Conservation (phyloP, 177 flowering plant species). For the Vitis hybrid region DNA sequence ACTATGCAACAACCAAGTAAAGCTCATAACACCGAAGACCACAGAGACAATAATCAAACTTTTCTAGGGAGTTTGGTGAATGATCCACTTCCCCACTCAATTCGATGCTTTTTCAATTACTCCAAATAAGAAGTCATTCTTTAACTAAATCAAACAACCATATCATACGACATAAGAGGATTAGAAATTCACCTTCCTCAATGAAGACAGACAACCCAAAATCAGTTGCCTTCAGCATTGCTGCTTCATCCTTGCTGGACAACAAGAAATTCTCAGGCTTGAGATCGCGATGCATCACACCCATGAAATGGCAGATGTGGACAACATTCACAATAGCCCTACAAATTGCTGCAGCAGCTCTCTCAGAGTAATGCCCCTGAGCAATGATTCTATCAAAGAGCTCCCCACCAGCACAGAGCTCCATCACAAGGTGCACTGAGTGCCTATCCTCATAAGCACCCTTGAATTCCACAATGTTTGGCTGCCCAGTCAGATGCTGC, state of each 20-base stretch:
- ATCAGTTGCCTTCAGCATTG: conserved; percentile 63
- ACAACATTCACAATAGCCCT: conserved; percentile 63
- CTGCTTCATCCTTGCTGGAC: conserved; percentile 42
- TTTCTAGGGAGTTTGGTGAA: too few species aligned
- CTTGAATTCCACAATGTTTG: conserved; percentile 58
- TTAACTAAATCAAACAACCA: background rate
- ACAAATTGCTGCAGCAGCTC: conserved; percentile 51
- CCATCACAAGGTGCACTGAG: conserved; percentile 65
- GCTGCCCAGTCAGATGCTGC: conserved; percentile 73
- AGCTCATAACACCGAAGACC: background rate
- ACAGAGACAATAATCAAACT: background rate
- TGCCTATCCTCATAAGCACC: conserved; percentile 68
- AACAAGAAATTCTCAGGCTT: conserved; percentile 72
- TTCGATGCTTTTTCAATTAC: too few species aligned
- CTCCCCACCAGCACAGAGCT: conserved; percentile 71
- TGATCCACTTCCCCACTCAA: too few species aligned
- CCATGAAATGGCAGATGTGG: conserved; percentile 65
- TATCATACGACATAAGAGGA: background rate
- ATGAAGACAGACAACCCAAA: conserved; percentile 68
- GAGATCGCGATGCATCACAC: conserved; percentile 70
- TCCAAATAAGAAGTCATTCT: background rate
- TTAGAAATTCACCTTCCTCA: conserved; percentile 51
- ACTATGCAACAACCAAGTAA: too few species aligned
- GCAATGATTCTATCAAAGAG: conserved; percentile 65
- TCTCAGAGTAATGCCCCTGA: conserved; percentile 61